Base-by-base conservation (phyloP, 2,329 filamentous ascomycete species). In the Alternaria novae-zelandiae region DNA sequence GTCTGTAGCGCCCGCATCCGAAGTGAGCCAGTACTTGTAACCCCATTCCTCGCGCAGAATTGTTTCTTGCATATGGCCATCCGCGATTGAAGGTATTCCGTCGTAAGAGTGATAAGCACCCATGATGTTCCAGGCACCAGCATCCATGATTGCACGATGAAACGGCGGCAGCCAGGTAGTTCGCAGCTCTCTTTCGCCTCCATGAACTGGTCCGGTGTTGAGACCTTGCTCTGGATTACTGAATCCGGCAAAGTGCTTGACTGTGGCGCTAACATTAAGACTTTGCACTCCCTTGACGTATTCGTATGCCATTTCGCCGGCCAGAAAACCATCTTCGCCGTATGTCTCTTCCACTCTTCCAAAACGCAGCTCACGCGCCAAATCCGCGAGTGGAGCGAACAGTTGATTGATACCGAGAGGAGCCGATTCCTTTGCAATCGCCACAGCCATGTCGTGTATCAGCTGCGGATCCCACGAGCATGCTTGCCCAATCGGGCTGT, bases 181-280 rank as follows among this genome's bases (percentile, higher is more conserved):
- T 21, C 86, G 79, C 51, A 87, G 73, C 67, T 87, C 86, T 62
- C 86, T 78, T 70, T 87, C 85, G 17, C 86, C 86, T 21, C 85
- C 85, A 63, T 87, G 85, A 0, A 87, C 85, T 6, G 86, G 85
- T 0, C 85, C 89, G 9, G 88, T 89, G 74, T 93, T 93, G 46
- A 93, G 78, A 2, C 91, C 91, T 75, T 93, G 90, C 71, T 93
- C 91, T 0, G 90, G 90, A 1, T 83, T 83, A 50, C 86, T 90
- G 72, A 89, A 92, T 1, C 86, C 91, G 12, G 88, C 89, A 75
- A 90, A 93, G 74, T 94, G 91, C 81, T 93, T 94, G 50, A 93
- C 88, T 78, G 88, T 92, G 15, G 91, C 87, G 23, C 87, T 88
- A 6, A 93, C 90, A 46, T 89, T 88, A 32, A 84, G 82, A 12